These are phyloP conservation scores for Stentor coeruleus DNA, from an alignment of 73 alveolate species.

Conservation along the genomic window DNA sequence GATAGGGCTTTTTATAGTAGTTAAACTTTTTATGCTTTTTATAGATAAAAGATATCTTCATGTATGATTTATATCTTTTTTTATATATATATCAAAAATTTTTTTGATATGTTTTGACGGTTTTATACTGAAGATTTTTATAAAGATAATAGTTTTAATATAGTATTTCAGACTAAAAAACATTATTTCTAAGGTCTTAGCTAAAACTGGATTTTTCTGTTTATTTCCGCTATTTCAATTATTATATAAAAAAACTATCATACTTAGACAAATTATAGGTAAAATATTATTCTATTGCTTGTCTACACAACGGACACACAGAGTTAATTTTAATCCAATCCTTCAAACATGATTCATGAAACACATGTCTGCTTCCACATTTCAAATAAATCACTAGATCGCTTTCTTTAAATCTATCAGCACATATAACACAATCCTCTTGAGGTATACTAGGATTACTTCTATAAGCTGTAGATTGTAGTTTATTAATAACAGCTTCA, in stretches of 20 bases:
- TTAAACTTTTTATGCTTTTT: too few relatives aligned
- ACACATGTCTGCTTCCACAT: slow-evolving; percentile 50
- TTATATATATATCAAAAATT: too few relatives aligned
- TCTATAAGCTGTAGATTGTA: neutral
- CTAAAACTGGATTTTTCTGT: neutral
- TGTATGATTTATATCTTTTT: too few relatives aligned
- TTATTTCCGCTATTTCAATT: neutral
- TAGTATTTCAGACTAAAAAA: neutral
- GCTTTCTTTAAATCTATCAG: slow-evolving; percentile 47
- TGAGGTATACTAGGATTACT: neutral
- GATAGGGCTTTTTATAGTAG: too few relatives aligned
- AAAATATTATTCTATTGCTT: neutral
- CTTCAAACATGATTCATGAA: slow-evolving; percentile 37
- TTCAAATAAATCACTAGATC: slow-evolving; percentile 53
- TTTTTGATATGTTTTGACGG: too few relatives aligned
- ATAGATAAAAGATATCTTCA: too few relatives aligned
- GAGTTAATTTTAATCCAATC: slow-evolving; percentile 34
- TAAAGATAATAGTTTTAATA: too few relatives aligned
- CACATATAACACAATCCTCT: slow-evolving; percentile 66
- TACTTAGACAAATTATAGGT: neutral
- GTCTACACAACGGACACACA: slow-evolving; percentile 43
- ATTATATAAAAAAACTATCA: neutral
- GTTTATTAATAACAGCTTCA: neutral
- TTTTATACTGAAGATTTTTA: neutral
- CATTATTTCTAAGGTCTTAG: neutral